These are phyloP conservation scores for Colletotrichum tanaceti DNA, from an alignment of 2,329 filamentous ascomycete genomes.

Conservation along the genomic window DNA sequence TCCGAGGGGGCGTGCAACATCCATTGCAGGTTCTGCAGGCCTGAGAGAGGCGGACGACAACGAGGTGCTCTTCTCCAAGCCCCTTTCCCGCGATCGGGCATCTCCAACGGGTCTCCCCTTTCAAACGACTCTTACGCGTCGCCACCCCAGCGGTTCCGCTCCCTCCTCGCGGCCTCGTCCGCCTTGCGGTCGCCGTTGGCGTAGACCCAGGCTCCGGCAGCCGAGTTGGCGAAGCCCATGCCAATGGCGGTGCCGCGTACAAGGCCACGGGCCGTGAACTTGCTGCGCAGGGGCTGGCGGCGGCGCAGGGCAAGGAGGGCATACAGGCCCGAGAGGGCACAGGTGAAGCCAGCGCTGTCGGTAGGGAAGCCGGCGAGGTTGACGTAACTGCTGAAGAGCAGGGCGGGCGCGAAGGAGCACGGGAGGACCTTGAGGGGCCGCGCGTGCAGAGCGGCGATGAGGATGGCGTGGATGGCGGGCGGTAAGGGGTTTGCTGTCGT, in stretches of 20 bases:
- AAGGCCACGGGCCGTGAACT: conserved; percentile 60
- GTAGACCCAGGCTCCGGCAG: conserved; percentile 65
- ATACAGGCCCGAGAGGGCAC: conserved; percentile 69
- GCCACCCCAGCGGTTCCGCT: conserved; percentile 64
- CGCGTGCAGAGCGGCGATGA: conserved; percentile 67
- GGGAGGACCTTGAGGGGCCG: conserved; percentile 64
- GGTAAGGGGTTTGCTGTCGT: conserved; percentile 64
- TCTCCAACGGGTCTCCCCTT: background rate
- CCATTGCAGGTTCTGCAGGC: no score
- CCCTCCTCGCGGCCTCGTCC: conserved; percentile 61
- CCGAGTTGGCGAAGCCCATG: conserved; percentile 60
- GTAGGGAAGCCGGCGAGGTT: conserved; percentile 70
- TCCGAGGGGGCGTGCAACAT: no score
- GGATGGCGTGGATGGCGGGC: conserved; percentile 65
- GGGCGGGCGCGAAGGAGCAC: conserved; percentile 62
- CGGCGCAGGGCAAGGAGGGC: conserved; percentile 65
- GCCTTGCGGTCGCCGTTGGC: conserved; percentile 61
- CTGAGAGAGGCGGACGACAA: no score
- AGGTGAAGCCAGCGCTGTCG: conserved; percentile 66
- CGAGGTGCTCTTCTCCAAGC: no score
- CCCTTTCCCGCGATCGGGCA: background rate
- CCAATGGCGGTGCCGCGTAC: conserved; percentile 64
- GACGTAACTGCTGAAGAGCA: conserved; percentile 68
- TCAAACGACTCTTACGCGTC: conserved; percentile 35
- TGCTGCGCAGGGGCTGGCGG: conserved; percentile 54